Conservation (phyloP, 2,329 filamentous ascomycete species). For the Raffaelea albimanens region DNA sequence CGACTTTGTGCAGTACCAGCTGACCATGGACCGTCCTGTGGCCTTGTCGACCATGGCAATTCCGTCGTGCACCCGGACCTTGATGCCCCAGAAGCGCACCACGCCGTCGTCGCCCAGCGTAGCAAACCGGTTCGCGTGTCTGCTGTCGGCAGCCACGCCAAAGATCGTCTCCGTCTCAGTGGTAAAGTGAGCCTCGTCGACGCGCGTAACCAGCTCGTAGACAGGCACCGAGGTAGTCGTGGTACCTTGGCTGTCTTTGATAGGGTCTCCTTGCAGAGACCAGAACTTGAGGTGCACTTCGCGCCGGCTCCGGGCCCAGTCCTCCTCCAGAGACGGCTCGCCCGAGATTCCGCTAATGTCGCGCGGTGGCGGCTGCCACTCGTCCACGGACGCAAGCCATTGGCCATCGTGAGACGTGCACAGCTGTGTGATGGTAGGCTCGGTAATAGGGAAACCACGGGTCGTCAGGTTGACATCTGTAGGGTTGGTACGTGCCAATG, state of each 20-base stretch:
- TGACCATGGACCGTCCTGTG: slow-evolving; percentile 50
- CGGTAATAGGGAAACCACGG: slow-evolving; percentile 59
- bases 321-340: slow-evolving; percentile 25
- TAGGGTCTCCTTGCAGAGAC: slow-evolving; percentile 43
- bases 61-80: slow-evolving; percentile 58
- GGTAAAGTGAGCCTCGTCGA: slow-evolving; percentile 71
- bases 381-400: slow-evolving; percentile 88
- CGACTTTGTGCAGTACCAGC: slow-evolving; percentile 62
- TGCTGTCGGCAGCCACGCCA: slow-evolving; percentile 58
- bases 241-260: slow-evolving; percentile 24
- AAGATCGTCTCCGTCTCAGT: slow-evolving; percentile 51
- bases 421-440: slow-evolving; percentile 69
- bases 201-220: slow-evolving; percentile 71
- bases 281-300: slow-evolving; percentile 91
- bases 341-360: slow-evolving; percentile 54
- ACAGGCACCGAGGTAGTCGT: slow-evolving; percentile 19
- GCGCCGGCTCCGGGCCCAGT: slow-evolving; percentile 40
- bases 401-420: slow-evolving; percentile 70
- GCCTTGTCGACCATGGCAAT: slow-evolving; percentile 47
- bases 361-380: slow-evolving; percentile 67
- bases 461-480: slow-evolving; percentile 71
- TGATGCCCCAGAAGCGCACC: slow-evolving; percentile 75
- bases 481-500: slow-evolving; percentile 76
- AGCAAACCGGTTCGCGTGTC: slow-evolving; percentile 62
- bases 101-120: slow-evolving; percentile 75